A percentile compares a stretch with the other conserved stretches of the same genome.
Evolutionary conservation across 805 yeast genomes (phyloP).

Genomic region (Alloascoidea hylecoeti): DNA sequence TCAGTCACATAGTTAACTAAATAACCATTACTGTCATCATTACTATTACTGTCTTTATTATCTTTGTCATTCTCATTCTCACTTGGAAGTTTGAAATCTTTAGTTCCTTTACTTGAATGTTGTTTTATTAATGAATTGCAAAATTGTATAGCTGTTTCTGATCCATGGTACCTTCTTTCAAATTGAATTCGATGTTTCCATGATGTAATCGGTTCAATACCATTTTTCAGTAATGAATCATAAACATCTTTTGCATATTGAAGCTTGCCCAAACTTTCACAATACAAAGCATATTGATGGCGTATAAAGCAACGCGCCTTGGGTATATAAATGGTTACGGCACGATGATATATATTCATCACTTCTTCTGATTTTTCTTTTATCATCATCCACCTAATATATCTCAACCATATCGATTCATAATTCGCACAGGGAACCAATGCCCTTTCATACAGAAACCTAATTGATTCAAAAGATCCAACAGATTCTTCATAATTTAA

Average conservation of each 20-base stretch:
- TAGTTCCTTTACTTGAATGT: not conserved
- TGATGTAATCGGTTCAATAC: not conserved
- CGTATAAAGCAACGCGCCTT: constrained; percentile 12
- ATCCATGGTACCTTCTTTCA: not conserved
- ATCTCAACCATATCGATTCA: constrained; percentile 57
- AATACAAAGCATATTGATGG: constrained; percentile 16
- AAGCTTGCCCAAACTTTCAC: constrained; percentile 13
- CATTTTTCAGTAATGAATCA: constrained; percentile 10
- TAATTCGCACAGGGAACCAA: constrained; percentile 51
- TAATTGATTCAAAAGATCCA: constrained; percentile 16
- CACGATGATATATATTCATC: constrained; percentile 34
- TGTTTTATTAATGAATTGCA: not conserved
- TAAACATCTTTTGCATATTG: constrained; percentile 14
- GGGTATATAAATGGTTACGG: constrained; percentile 18
- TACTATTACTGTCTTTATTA: not conserved
- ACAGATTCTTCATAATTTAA: constrained; percentile 34
- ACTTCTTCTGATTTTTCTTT: constrained; percentile 14
- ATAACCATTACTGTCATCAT: too few species aligned
- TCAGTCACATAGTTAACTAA: not conserved
- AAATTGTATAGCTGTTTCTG: not conserved
- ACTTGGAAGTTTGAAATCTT: too few species aligned
- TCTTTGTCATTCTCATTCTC: not conserved
- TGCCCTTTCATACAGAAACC: constrained; percentile 57
- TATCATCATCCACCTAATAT: constrained; percentile 39
- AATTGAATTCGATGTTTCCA: not conserved